A percentile compares a stretch with the other conserved stretches of the same genome.
Conservation (phyloP, 192 early-diverging fungal species). For the Mortierella hygrophila region DNA sequence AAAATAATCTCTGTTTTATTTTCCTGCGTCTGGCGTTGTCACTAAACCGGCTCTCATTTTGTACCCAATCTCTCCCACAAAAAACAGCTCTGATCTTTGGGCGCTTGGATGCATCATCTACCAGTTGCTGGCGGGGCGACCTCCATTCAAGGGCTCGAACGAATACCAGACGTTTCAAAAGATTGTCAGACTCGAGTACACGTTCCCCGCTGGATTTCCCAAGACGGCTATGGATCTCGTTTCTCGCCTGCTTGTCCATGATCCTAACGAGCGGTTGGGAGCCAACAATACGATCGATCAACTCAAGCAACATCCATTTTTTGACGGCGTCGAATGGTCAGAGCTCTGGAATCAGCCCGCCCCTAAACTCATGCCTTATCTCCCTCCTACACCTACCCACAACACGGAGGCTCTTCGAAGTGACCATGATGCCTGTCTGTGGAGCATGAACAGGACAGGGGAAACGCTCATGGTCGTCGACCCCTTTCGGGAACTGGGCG, state of each 20-base stretch:
- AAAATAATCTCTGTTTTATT: not conserved
- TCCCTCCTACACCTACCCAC: conserved; percentile 51
- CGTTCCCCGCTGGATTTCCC: conserved; percentile 83
- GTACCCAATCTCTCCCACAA: not conserved
- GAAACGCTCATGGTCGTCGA: conserved; percentile 50
- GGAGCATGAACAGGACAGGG: conserved; percentile 25
- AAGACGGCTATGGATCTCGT: conserved; percentile 81
- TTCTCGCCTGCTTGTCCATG: conserved; percentile 75
- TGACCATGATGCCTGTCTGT: conserved; percentile 35
- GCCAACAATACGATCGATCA: conserved; percentile 68
- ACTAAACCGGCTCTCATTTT: conserved; percentile 1
- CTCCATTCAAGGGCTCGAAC: conserved; percentile 95
- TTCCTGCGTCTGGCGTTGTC: not conserved
- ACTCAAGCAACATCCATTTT: conserved; percentile 86
- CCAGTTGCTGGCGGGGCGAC: conserved; percentile 89
- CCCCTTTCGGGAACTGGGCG: conserved; percentile 50
- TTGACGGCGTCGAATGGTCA: conserved; percentile 84
- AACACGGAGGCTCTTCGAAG: conserved; percentile 49
- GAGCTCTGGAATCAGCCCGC: conserved; percentile 65
- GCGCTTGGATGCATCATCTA: conserved; percentile 92
- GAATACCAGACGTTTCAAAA: conserved; percentile 99
- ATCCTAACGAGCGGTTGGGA: conserved; percentile 74
- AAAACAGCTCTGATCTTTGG: conserved; percentile 80
- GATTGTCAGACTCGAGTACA: conserved; percentile 90
- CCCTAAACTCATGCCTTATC: conserved; percentile 60